Evolutionary conservation across 2,329 filamentous ascomycete genomes (phyloP).

Genomic region (Nemania sp.): DNA sequence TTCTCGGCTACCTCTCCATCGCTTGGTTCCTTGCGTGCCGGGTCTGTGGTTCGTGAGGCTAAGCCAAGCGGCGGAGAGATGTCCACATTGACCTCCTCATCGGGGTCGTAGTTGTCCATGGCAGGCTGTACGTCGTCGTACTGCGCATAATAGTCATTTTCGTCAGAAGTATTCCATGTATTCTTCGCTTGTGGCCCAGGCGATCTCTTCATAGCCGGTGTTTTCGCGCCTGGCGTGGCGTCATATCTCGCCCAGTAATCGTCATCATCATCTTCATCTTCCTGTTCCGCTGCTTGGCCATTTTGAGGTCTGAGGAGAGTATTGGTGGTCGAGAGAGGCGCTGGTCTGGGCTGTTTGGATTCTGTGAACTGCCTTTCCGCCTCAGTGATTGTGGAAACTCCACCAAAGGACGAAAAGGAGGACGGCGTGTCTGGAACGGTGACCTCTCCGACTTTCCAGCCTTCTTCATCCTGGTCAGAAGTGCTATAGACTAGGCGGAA

Average conservation of each 20-base stretch:
- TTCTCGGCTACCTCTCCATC: slow-evolving; percentile 38
- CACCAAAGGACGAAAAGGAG: slow-evolving; percentile 59
- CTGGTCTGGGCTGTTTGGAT: slow-evolving; percentile 33
- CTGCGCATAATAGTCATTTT: slow-evolving; percentile 75
- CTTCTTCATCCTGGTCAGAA: slow-evolving; percentile 64
- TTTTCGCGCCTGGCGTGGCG: slow-evolving; percentile 65
- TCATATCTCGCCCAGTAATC: slow-evolving; percentile 83
- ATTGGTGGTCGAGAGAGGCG: slow-evolving; percentile 17
- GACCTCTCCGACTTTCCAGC: slow-evolving; percentile 75
- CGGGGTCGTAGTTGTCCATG: slow-evolving; percentile 80
- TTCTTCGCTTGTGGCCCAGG: slow-evolving; percentile 57
- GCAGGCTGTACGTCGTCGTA: slow-evolving; percentile 80
- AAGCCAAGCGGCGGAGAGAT: slow-evolving; percentile 45
- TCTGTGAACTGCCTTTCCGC: slow-evolving; percentile 61
- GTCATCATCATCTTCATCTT: slow-evolving; percentile 67
- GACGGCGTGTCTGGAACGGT: slow-evolving; percentile 59
- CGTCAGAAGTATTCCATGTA: slow-evolving; percentile 47
- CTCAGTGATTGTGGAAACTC: slow-evolving; percentile 55
- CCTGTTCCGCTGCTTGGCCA: slow-evolving; percentile 8
- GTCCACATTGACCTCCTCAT: slow-evolving; percentile 58
- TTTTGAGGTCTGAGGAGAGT: slow-evolving; percentile 19
- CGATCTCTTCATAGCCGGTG: slow-evolving; percentile 64
- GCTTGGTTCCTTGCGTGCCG: slow-evolving; percentile 31
- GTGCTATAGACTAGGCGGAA: slow-evolving; percentile 72
- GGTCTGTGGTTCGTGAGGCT: slow-evolving; percentile 27